Base-by-base conservation (phyloP, 192 early-diverging fungal species). In the Gryganskiella cystojenkinii region DNA sequence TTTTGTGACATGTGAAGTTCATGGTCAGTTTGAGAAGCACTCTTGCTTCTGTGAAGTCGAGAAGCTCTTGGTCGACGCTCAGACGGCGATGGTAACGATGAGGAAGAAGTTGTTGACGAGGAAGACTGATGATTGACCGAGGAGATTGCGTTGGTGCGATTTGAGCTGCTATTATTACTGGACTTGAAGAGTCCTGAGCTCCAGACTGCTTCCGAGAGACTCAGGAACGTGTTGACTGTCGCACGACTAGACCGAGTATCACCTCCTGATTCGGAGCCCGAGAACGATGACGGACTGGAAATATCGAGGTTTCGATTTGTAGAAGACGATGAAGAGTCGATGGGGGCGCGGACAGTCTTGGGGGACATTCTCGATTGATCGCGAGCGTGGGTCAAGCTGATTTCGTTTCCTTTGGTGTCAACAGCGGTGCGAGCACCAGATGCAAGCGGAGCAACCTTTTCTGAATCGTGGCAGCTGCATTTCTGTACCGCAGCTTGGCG, bases 141-240 rank as follows among this genome's bases (percentile, higher is more conserved):
- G 24, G 37, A 35, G 24, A 24, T 3, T 2, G 52, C 25, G 9
- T 46, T 19, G 7, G 53, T 5, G 9, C 20, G 24, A 31, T 27
- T 52, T 5, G 58, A 22, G 27, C 19, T 44, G 15, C 46, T n/a
- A n/a, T n/a, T n/a, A n/a, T n/a, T 22, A 10, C 42, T 28, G 30
- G 59, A 57, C 24, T 55, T 61, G 59, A 76, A 76, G 4, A 76
- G 46, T 14, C 72, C 53, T 0, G 72, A 76, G 51, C 51, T 43
- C 72, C 72, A 76, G 2, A 61, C 34, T 6, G 65, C 61, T 3
- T 60, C 60, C 0, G 69, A 71, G 33, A 71, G 34, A 58, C 70
- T 67, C 22, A 59, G 63, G 0, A 67, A 55, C 0, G 65, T 20
- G 13, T 33, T 55, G 7, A 33, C 14, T n/a, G 64, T 24, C 17